Evolutionary conservation across 306 rosid genomes (phyloP), one percentile per base, ranked within the genome.

Genomic region (Mucuna pruriens): DNA sequence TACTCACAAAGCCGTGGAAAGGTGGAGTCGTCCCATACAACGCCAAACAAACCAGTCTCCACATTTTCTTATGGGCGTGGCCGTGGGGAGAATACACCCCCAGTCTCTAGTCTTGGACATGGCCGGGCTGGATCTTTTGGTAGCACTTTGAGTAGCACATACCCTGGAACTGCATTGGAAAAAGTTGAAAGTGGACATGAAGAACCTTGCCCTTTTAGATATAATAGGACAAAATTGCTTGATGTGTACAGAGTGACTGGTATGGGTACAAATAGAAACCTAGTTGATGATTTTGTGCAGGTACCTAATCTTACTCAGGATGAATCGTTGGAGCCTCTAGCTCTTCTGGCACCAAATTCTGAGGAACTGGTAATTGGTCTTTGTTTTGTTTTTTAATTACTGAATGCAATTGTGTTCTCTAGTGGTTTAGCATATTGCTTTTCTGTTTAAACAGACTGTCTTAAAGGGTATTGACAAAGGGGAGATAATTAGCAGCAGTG

Each of bases 401-500:
- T 55, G 48, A 45, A 29, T 9, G 57, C 46, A 34, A 12, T 51
- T 40, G 52, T 46, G 57, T 55, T 80, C 77, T 84, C 62, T 58
- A 46, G 84, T 80, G 52, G 85, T 75, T 85, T 78, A 65, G 55
- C 64, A 71, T 57, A 45, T 51, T 60, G 1, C 19, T 60, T 85
- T 86, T 69, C 19, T 83, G 34, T 76, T 61, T 85, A 84, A 67
- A 78, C 84, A 96, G 99, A 81, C 78, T 84, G 88, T 88, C 84
- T 73, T 92, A 74, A 92, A 90, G 82, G 98, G 97, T 72, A 96
- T 96, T 87, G 99, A 94, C 45, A 92, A 90, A 79, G 99, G 97
- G 34, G 98, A 96, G 65, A 84, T 96, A 82, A 77, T 88, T 16
- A 90, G 96, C 82, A 93, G 98, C 70, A 86, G 92, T 75, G 98